Evolutionary conservation across 1,284 basidiomycete genomes (phyloP).

Genomic region (Microbotryum lychnidis-dioicae): DNA sequence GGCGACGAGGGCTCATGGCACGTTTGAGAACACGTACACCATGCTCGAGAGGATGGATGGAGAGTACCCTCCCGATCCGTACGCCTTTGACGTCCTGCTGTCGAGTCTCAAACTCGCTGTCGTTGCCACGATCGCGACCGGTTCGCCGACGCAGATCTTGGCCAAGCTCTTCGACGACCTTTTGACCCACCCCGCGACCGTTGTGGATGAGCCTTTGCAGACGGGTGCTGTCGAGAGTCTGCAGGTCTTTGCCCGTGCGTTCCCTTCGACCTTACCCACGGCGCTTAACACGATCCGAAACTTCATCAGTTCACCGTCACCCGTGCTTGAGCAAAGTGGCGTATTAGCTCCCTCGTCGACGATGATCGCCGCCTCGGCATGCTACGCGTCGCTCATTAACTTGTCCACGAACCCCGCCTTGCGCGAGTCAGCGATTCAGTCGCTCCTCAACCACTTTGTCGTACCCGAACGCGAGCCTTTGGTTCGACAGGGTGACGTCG

Average conservation of each 20-base stretch:
- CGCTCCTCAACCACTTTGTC: conserved; percentile 25
- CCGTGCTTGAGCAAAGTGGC: conserved; percentile 6
- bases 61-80: conserved; percentile 1
- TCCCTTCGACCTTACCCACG: not conserved
- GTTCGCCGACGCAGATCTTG: conserved; percentile 2
- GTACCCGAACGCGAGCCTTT: not conserved
- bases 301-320: conserved; percentile 7
- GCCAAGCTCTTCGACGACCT: conserved; percentile 5
- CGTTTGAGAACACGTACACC: conserved; percentile 3
- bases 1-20: conserved; percentile 5
- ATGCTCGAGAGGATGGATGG: conserved; percentile 7
- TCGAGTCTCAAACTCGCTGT: conserved; percentile 3
- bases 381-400: conserved; percentile 4
- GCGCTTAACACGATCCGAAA: not conserved
- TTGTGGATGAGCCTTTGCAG: conserved; percentile 9
- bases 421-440: conserved; percentile 15
- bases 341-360: not conserved
- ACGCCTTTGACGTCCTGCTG: conserved; percentile 7
- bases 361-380: not conserved
- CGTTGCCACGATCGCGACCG: not conserved
- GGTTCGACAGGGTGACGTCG: too few relatives aligned
- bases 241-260: conserved; percentile 17
- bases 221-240: conserved; percentile 10
- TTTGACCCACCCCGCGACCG: not conserved
- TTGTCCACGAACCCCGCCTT: not conserved